Evolutionary conservation across 2,329 filamentous ascomycete species (phyloP).

Genomic region (Ophiostoma montium): DNA sequence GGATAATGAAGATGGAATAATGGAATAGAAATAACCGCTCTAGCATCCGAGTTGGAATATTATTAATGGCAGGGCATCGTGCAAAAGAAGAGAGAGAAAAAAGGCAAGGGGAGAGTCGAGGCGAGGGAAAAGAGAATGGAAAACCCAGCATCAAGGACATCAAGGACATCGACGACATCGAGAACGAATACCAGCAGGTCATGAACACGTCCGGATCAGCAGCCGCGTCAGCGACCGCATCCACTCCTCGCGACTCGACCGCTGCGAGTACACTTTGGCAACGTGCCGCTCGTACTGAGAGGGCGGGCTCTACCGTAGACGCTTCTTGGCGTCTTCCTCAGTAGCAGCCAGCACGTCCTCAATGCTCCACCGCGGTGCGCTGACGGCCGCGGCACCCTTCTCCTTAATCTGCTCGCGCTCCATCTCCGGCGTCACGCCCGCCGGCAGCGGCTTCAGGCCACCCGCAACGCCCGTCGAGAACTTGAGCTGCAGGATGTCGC

Average conservation of each 20-base stretch:
- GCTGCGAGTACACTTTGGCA: conserved; percentile 6
- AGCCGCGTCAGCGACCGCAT: conserved; percentile 7
- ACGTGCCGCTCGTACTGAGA: conserved; percentile 7
- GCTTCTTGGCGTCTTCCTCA: conserved; percentile 19
- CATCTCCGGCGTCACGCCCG: conserved; percentile 55
- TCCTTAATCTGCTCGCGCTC: conserved; percentile 53
- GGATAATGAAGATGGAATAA: conserved; percentile 2
- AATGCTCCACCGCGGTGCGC: conserved; percentile 69
- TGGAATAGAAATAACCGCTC: conserved; percentile 3
- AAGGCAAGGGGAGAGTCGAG: not conserved
- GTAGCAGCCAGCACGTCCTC: conserved; percentile 59
- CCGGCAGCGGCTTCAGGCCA: conserved; percentile 62
- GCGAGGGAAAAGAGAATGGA: not conserved
- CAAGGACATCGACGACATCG: too few relatives aligned
- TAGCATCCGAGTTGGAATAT: conserved; percentile 1
- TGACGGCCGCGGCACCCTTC: conserved; percentile 54
- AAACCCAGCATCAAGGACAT: too few relatives aligned
- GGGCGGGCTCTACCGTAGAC: conserved; percentile 17
- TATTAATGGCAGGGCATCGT: conserved; percentile 4
- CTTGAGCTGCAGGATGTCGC: conserved; percentile 84
- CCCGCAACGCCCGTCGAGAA: conserved; percentile 94
- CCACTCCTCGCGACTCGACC: conserved; percentile 3
- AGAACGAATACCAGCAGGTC: too few relatives aligned
- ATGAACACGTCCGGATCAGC: conserved; percentile 8
- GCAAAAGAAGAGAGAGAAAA: not conserved